Base-by-base conservation (phyloP, 176 grass and related monocot genomes). In the Hyparrhenia diplandra region DNA sequence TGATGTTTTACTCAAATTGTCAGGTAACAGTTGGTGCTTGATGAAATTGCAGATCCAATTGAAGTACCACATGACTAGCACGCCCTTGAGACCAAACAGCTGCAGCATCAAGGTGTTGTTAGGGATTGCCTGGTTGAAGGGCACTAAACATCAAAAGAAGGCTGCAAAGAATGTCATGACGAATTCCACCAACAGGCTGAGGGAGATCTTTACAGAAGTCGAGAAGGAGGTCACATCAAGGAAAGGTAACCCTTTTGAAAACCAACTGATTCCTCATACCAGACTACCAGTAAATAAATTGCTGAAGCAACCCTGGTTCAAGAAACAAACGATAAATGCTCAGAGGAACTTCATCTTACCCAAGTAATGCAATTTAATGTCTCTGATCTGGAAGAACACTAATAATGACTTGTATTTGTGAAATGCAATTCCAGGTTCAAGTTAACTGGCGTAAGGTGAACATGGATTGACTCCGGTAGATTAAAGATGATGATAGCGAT, bases 81-180 rank as follows among this genome's bases (percentile, higher is more conserved):
- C 75, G 4, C 27, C 70, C 16, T 75, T 87, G 31, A 94, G 85
- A 86, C 75, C 73, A 23, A 95, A 81, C 76, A 81, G 88, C 79
- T 93, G 88, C 81, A 88, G 74, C 24, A 72, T 98, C 47, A 89
- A 95, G 77, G 95, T 89, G 8, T 82, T 62, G 47, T 64, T 91
- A 55, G 92, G 95, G 67, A 90, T 98, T 79, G 88, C 68, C 43
- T 98, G 92, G 95, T 68, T 98, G 69, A 98, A 98, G 76, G 86
- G 82, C 17, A 79, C 88, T 67, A 98, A 86, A 49, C 84, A 91
- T 63, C 88, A 87, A 67, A n/a, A n/a, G 78, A 98, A 88, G 79
- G 81, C 90, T 31, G 67, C 84, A 69, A 94, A 95, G 80, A 93
- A 89, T 81, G 79, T 92, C 63, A 78, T 91, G 42, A 81, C 79